Evolutionary conservation across 495 filamentous ascomycete species (phyloP).

Genomic region (Choiromyces venosus): DNA sequence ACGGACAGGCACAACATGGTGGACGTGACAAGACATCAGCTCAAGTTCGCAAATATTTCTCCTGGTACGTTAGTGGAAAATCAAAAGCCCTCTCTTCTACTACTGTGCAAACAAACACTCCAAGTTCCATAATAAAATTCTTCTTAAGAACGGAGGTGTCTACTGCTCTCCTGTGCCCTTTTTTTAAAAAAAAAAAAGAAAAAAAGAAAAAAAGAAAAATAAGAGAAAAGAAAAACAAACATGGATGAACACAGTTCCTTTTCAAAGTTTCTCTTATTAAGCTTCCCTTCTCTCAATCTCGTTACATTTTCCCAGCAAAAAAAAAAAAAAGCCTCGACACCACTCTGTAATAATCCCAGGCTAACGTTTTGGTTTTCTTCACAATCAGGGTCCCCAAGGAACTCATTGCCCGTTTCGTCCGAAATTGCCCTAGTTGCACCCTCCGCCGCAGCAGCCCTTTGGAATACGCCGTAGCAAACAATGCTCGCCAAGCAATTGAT

Average conservation of each 20-base stretch:
- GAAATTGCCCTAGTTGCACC: constrained; percentile 50
- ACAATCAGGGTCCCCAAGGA: constrained; percentile 53
- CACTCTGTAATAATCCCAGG: not conserved
- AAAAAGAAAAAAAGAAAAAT: not conserved
- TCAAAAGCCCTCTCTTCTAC: not conserved
- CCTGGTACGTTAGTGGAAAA: constrained; percentile 47
- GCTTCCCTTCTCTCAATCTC: constrained; percentile 3
- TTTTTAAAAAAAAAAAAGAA: not conserved
- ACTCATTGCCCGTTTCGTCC: constrained; percentile 55
- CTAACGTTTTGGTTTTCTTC: constrained; percentile 10
- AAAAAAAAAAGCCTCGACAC: not conserved
- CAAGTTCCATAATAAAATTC: not conserved
- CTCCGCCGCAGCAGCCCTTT: constrained; percentile 39
- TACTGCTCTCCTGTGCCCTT: not conserved
- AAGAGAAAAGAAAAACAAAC: not conserved
- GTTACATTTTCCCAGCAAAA: not conserved
- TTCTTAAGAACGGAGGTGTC: not conserved
- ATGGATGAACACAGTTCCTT: not conserved
- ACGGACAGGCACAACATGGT: constrained; percentile 56
- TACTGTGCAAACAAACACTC: not conserved
- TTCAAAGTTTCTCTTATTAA: not conserved
- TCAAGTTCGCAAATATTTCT: constrained; percentile 54
- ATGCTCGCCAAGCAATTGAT: constrained; percentile 26
- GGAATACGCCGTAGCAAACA: constrained; percentile 35
- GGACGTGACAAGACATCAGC: constrained; percentile 59